Evolutionary conservation across 805 yeast genomes (phyloP).

Genomic region (Cyberlindnera lachancei): DNA sequence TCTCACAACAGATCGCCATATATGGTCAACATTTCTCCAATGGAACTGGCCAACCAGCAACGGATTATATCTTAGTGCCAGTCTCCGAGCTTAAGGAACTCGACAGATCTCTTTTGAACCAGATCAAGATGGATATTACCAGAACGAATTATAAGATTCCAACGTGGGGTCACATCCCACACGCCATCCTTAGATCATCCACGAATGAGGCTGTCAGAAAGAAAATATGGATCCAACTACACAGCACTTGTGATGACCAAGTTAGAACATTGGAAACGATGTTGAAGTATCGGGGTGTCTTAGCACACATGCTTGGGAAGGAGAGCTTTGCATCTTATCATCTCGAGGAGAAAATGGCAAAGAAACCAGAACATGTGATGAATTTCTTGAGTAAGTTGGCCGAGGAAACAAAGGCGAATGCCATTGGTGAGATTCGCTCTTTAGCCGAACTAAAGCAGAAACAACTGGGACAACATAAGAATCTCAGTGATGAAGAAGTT

Average conservation of each 20-base stretch:
- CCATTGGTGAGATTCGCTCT: slow-evolving; percentile 48
- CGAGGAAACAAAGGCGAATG: slow-evolving; percentile 41
- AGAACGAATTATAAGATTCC: slow-evolving; percentile 45
- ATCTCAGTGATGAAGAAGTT: slow-evolving; percentile 31
- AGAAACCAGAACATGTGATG: slow-evolving; percentile 65
- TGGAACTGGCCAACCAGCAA: slow-evolving; percentile 16
- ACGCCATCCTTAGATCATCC: slow-evolving; percentile 53
- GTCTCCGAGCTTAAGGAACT: slow-evolving; percentile 15
- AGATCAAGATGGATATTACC: slow-evolving; percentile 27
- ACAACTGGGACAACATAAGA: slow-evolving; percentile 19
- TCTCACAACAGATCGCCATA: slow-evolving; percentile 75
- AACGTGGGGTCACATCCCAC: slow-evolving; percentile 56
- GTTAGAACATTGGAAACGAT: slow-evolving; percentile 50
- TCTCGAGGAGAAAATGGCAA: slow-evolving; percentile 85
- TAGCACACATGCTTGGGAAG: slow-evolving; percentile 71
- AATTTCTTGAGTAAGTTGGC: slow-evolving; percentile 60
- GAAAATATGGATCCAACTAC: slow-evolving; percentile 67
- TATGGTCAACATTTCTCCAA: slow-evolving; percentile 67
- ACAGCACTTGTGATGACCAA: slow-evolving; percentile 58
- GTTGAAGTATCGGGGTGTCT: slow-evolving; percentile 54
- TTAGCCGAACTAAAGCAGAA: slow-evolving; percentile 35
- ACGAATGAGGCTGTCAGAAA: slow-evolving; percentile 50
- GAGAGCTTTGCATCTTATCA: slow-evolving; percentile 71
- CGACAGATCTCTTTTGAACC: slow-evolving; percentile 19
- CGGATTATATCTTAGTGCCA: slow-evolving; percentile 16